phyloP scores from a whole-genome alignment of 2,329 filamentous ascomycete genomes.

The Colletotrichum truncatum region DNA sequence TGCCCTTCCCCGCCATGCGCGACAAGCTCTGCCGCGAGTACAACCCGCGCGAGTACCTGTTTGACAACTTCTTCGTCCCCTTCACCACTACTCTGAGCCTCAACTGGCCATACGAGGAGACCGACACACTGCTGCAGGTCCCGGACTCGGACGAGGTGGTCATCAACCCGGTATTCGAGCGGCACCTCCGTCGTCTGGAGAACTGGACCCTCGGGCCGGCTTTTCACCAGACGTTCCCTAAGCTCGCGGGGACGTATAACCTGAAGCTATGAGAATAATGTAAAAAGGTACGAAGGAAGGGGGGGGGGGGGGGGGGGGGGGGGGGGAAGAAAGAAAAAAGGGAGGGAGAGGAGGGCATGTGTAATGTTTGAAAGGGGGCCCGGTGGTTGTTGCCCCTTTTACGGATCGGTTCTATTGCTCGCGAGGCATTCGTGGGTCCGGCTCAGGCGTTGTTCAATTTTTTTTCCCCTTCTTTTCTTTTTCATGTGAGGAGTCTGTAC shows the following conservation, averaged over 20 bases:
- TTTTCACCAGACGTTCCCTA: conserved; percentile 74
- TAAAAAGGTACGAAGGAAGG: too few relatives aligned
- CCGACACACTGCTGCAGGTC: conserved; percentile 72
- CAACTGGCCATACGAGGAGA: conserved; percentile 86
- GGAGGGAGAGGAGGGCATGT: too few relatives aligned
- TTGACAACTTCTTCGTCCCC: conserved; percentile 85
- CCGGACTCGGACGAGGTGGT: conserved; percentile 71
- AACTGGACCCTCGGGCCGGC: conserved; percentile 84
- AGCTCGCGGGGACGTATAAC: conserved; percentile 55
- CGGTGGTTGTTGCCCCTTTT: too few relatives aligned
- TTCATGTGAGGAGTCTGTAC: too few relatives aligned
- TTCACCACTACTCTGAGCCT: conserved; percentile 80
- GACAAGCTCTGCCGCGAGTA: conserved; percentile 68
- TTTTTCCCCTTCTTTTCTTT: too few relatives aligned
- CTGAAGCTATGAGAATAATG: conserved; percentile 41
- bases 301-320: too few relatives aligned
- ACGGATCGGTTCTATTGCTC: too few relatives aligned
- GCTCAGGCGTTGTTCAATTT: too few relatives aligned
- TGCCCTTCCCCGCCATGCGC: conserved; percentile 83
- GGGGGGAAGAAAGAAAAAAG: too few relatives aligned
- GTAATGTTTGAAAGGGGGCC: too few relatives aligned
- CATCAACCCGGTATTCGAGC: conserved; percentile 88
- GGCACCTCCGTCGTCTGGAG: conserved; percentile 76
- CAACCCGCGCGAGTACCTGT: conserved; percentile 62
- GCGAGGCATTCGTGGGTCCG: too few relatives aligned